A percentile compares a stretch with the other conserved stretches of the same genome.
These are phyloP conservation scores for Erodium maritimum DNA, from an alignment of 345 rosid species.

Conservation along the genomic window DNA sequence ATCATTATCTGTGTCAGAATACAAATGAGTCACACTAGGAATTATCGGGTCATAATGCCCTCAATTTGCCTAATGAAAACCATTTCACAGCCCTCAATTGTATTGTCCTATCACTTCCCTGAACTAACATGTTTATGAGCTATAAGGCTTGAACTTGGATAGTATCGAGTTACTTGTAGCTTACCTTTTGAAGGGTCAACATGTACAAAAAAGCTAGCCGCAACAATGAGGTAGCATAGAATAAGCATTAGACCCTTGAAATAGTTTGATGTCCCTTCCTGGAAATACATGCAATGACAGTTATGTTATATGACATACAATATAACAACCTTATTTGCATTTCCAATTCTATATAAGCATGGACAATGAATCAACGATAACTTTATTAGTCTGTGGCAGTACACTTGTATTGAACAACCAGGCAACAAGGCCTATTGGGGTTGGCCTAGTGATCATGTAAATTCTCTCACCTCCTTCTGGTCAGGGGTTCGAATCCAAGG, in stretches of 20 bases:
- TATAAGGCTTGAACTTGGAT: no score
- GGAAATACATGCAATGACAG: constrained; percentile 4
- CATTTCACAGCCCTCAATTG: no score
- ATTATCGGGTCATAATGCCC: neutral
- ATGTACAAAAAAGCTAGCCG: constrained; percentile 41
- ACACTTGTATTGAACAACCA: neutral
- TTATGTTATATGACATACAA: neutral
- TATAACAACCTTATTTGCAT: neutral
- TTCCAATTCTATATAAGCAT: neutral
- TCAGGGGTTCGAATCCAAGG: no score
- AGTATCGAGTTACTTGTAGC: neutral
- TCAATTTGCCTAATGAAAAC: no score
- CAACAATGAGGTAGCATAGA: constrained; percentile 35
- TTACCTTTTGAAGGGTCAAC: constrained; percentile 25
- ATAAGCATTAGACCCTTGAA: constrained; percentile 43
- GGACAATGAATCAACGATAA: neutral
- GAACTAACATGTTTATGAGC: no score
- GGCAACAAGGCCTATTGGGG: no score
- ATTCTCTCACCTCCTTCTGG: no score
- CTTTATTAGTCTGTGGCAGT: neutral
- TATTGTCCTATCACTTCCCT: no score
- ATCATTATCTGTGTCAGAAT: neutral
- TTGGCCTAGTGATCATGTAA: no score
- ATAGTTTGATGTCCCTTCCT: constrained; percentile 44
- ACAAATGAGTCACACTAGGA: neutral